Evolutionary conservation across 2,329 filamentous ascomycete species (phyloP).

Genomic region (Ceratocystis harringtonii): DNA sequence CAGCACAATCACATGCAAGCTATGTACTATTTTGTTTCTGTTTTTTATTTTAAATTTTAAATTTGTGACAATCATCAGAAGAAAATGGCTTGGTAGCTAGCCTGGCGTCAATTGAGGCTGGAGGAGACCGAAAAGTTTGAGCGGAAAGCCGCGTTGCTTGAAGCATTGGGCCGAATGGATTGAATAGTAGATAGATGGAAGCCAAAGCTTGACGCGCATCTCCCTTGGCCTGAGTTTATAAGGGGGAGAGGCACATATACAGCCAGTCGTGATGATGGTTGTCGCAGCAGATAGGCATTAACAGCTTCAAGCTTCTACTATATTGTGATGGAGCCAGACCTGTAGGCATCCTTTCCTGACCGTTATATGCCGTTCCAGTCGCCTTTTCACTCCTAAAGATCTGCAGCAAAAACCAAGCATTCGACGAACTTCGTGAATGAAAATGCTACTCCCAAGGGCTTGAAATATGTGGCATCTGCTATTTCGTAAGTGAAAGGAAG

Average conservation of each 20-base stretch:
- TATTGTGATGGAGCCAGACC: not conserved
- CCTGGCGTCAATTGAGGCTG: too few species aligned
- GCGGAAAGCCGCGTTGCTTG: too few species aligned
- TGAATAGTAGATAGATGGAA: not conserved
- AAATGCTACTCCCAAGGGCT: not conserved
- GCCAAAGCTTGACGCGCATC: not conserved
- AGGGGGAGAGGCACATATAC: not conserved
- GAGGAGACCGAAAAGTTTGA: too few species aligned
- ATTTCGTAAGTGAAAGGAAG: not conserved
- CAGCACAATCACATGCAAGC: not conserved
- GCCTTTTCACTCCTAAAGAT: too few species aligned
- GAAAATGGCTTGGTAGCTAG: too few species aligned
- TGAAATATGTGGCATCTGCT: not conserved
- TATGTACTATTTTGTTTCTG: not conserved
- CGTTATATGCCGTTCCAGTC: too few species aligned
- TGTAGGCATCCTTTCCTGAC: too few species aligned
- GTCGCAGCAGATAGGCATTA: not conserved
- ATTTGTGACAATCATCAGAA: too few species aligned
- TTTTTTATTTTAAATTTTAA: too few species aligned
- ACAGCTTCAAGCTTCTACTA: not conserved
- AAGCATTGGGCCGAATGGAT: not conserved
- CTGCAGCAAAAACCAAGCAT: not conserved
- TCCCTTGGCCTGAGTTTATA: not conserved
- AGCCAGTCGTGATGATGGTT: not conserved
- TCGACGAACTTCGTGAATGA: not conserved